A percentile compares a stretch with the other conserved stretches of the same genome.
These are phyloP conservation scores for Kentomonas sorsogonicus DNA, from an alignment of 208 protist species.

Conservation along the genomic window DNA sequence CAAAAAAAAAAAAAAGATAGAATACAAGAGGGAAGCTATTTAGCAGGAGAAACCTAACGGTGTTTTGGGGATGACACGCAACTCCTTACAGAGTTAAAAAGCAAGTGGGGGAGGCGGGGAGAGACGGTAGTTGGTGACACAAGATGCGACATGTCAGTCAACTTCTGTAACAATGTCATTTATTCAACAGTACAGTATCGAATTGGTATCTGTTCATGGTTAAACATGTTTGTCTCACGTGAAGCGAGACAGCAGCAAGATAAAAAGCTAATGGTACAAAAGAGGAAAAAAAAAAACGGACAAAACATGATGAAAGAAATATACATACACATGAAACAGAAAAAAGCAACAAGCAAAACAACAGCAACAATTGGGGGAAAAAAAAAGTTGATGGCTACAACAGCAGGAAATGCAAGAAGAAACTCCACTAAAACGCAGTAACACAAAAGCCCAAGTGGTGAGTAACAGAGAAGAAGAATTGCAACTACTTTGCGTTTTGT, in stretches of 20 bases:
- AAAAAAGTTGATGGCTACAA: too few relatives aligned
- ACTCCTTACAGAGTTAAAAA: too few relatives aligned
- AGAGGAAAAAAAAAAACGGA: conserved; percentile 4
- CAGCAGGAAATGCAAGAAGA: conserved; percentile 6
- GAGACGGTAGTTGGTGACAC: too few relatives aligned
- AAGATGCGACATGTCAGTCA: too few relatives aligned
- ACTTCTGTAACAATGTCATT: too few relatives aligned
- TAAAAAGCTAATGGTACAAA: conserved; percentile 4
- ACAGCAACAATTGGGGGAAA: too few relatives aligned
- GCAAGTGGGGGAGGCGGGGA: too few relatives aligned
- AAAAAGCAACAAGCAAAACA: neutral
- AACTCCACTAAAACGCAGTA: neutral
- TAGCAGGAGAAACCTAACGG: neutral
- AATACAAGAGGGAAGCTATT: neutral
- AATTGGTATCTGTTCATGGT: too few relatives aligned
- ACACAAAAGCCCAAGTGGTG: conserved; percentile 6
- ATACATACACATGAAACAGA: neutral
- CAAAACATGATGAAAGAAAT: neutral
- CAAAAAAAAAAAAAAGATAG: neutral
- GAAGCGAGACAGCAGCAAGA: neutral
- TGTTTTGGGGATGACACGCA: too few relatives aligned
- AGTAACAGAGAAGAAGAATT: conserved; percentile 8
- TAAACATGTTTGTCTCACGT: neutral
- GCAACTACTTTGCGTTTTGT: conserved; percentile 3
- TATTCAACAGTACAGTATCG: too few relatives aligned